phyloP scores from a whole-genome alignment of 768 basidiomycete genomes.

The Butyriboletus loyo region DNA sequence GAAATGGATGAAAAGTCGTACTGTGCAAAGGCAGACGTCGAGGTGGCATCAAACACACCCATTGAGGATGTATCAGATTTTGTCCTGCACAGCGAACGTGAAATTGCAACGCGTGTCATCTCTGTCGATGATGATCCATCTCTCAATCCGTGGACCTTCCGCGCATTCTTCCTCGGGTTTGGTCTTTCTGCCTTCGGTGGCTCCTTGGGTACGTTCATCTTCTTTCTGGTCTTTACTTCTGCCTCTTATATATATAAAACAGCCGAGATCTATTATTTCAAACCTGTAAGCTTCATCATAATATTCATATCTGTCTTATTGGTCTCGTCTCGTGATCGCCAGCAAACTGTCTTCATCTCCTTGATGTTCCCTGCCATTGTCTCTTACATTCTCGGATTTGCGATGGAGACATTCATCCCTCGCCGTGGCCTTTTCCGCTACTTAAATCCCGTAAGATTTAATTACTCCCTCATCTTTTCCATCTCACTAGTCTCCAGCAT shows the following conservation, averaged over 20 bases:
- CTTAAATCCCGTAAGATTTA: conserved; percentile 43
- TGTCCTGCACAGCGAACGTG: conserved; percentile 41
- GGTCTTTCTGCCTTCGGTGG: conserved; percentile 51
- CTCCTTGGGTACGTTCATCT: conserved; percentile 39
- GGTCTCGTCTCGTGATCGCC: not conserved
- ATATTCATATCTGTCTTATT: not conserved
- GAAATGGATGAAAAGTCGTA: conserved; percentile 11
- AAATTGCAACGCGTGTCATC: conserved; percentile 47
- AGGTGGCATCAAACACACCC: conserved; percentile 12
- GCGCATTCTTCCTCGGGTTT: conserved; percentile 51
- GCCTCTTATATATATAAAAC: not conserved
- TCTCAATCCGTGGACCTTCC: conserved; percentile 36
- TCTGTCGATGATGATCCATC: conserved; percentile 32
- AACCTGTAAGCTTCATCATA: conserved; percentile 37
- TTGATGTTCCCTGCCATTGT: conserved; percentile 53
- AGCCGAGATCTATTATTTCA: conserved; percentile 63
- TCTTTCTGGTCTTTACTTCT: not conserved
- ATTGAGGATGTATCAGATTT: conserved; percentile 8
- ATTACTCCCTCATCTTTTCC: not conserved
- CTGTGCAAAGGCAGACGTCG: conserved; percentile 34
- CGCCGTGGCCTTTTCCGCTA: conserved; percentile 42
- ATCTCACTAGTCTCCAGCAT: conserved; percentile 33
- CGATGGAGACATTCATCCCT: conserved; percentile 47
- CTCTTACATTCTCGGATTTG: conserved; percentile 47
- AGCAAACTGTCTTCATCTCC: conserved; percentile 54